Percentiles rank a stretch among this genome's conserved stretches.
Evolutionary conservation across 345 rosid species (phyloP).

Genomic region (Bruguiera gymnorhiza): DNA sequence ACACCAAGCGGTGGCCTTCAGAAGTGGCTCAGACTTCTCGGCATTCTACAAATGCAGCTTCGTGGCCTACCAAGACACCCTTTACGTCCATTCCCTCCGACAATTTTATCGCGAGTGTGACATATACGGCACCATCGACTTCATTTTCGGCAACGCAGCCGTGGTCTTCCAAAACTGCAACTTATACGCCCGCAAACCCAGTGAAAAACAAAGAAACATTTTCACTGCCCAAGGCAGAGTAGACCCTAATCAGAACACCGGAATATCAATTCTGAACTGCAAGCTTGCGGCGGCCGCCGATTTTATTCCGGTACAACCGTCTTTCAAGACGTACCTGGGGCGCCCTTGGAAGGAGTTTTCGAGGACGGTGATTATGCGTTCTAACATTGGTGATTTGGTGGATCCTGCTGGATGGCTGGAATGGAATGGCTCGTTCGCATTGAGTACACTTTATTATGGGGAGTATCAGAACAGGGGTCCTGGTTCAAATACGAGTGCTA

Average conservation of each 20-base stretch:
- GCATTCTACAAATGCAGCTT: conserved; percentile 73
- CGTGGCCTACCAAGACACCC: conserved; percentile 73
- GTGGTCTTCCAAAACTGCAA: conserved; percentile 67
- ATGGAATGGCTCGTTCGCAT: conserved; percentile 6
- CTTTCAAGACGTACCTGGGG: conserved; percentile 55
- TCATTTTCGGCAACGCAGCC: conserved; percentile 72
- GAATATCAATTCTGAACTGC: conserved; percentile 59
- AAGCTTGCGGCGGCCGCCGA: conserved; percentile 65
- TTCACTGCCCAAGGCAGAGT: conserved; percentile 80
- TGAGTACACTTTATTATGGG: conserved; percentile 11
- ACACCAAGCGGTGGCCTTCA: conserved; percentile 85
- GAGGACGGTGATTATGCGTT: conserved; percentile 14
- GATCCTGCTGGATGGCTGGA: conserved; percentile 12
- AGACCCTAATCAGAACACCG: conserved; percentile 50
- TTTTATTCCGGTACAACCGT: conserved; percentile 45
- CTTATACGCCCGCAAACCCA: conserved; percentile 72
- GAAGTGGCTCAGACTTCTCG: conserved; percentile 66
- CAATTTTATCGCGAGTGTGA: conserved; percentile 84
- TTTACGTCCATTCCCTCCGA: conserved; percentile 58
- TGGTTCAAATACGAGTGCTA: conserved; percentile 5
- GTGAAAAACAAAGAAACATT: conserved; percentile 42
- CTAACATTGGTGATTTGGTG: neutral
- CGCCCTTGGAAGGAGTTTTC: conserved; percentile 46
- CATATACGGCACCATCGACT: conserved; percentile 70
- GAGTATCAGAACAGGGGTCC: conserved; percentile 15